These are phyloP conservation scores for Lophiostoma macrostomum DNA, from an alignment of 495 filamentous ascomycete species.

Conservation along the genomic window DNA sequence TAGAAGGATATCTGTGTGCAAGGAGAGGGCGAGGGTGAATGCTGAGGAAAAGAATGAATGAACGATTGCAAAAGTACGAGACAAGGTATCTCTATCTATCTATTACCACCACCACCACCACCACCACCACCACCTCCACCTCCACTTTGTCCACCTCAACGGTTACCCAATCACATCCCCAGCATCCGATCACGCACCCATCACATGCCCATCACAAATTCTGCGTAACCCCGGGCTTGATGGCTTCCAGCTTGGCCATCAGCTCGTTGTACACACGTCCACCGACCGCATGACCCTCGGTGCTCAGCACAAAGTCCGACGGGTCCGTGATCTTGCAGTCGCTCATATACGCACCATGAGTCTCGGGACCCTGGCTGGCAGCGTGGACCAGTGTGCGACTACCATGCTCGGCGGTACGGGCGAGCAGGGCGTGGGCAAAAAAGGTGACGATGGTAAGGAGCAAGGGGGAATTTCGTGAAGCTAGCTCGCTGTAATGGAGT, in stretches of 20 bases:
- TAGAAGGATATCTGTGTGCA: no score
- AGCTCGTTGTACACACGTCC: slow-evolving; percentile 37
- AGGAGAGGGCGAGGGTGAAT: no score
- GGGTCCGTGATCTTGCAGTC: slow-evolving; percentile 32
- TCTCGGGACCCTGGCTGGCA: slow-evolving; percentile 38
- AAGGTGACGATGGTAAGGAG: no score
- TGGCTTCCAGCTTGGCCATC: slow-evolving; percentile 31
- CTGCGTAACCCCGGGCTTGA: slow-evolving; percentile 31
- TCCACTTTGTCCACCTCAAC: no score
- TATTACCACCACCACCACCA: no score
- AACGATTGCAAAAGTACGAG: no score
- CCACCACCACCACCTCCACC: no score
- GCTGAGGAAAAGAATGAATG: no score
- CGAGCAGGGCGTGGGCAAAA: no score
- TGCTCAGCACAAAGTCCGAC: slow-evolving; percentile 18
- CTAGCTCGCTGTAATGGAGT: no score
- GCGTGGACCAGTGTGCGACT: slow-evolving; percentile 44
- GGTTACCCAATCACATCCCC: not conserved
- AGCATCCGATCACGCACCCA: not conserved
- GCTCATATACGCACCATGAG: slow-evolving; percentile 39
- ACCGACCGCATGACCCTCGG: slow-evolving; percentile 33
- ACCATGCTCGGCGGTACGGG: slow-evolving; percentile 44
- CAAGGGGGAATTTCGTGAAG: slow-evolving; percentile 22
- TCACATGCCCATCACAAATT: slow-evolving; percentile 10
- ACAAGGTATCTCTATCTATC: no score